A percentile compares a stretch with the other conserved stretches of the same genome.
These are phyloP conservation scores for Trifolium pratense DNA, from an alignment of 306 rosid species.

Conservation along the genomic window DNA sequence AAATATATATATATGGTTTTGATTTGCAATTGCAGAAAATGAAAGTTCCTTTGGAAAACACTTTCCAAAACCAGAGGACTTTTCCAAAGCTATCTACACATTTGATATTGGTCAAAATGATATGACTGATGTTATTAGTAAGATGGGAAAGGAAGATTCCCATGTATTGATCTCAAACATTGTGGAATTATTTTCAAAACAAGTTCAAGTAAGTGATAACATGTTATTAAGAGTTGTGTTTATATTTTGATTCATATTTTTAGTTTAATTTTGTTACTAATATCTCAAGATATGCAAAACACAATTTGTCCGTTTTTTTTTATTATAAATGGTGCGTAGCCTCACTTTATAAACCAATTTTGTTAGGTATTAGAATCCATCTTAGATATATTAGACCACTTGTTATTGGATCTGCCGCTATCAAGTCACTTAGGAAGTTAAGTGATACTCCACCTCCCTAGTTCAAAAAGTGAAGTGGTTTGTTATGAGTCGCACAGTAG, in stretches of 20 bases:
- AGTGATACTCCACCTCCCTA: too few species aligned
- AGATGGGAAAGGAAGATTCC: constrained; percentile 47
- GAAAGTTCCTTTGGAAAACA: constrained; percentile 33
- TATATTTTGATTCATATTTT: not conserved
- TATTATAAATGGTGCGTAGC: too few species aligned
- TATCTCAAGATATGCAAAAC: not conserved
- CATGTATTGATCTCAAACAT: constrained; percentile 50
- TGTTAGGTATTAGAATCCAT: too few species aligned
- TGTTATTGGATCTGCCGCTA: too few species aligned
- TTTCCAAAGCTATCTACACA: constrained; percentile 70
- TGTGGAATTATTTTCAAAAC: constrained; percentile 50
- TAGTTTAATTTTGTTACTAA: not conserved
- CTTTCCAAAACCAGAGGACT: constrained; percentile 69
- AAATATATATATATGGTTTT: not conserved
- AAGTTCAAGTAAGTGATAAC: constrained; percentile 54
- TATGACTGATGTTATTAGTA: constrained; percentile 55
- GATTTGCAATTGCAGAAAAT: constrained; percentile 39
- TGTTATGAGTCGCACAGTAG: not conserved
- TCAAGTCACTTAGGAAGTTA: not conserved
- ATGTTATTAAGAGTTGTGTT: not conserved
- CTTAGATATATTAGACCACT: too few species aligned
- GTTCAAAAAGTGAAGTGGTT: too few species aligned
- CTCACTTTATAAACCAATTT: too few species aligned
- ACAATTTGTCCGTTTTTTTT: too few species aligned
- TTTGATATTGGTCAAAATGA: constrained; percentile 90